Conservation (phyloP, 2,329 filamentous ascomycete species). For the Colletotrichum euphorbiae region DNA sequence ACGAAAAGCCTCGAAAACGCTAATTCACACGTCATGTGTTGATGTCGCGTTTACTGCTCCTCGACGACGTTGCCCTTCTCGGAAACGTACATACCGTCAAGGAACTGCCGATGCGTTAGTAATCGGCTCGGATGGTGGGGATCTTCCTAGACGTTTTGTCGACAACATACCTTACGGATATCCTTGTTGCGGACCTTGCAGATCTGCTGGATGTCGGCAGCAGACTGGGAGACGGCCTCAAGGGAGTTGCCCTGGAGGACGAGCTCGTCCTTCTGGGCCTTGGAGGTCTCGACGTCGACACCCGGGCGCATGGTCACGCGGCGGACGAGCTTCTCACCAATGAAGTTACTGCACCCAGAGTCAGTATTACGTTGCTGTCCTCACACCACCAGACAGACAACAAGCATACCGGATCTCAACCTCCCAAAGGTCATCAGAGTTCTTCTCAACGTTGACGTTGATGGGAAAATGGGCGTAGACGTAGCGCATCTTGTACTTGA, state of each 20-base stretch:
- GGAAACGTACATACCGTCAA: slow-evolving; percentile 99
- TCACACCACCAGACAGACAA: neutral
- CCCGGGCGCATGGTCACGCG: slow-evolving; percentile 88
- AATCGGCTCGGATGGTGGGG: neutral
- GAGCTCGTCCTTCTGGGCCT: slow-evolving; percentile 98
- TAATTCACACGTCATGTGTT: slow-evolving; percentile 34
- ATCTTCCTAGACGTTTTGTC: neutral
- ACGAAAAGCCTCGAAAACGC: slow-evolving; percentile 46
- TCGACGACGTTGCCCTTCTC: slow-evolving; percentile 96
- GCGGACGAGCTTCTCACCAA: slow-evolving; percentile 99
- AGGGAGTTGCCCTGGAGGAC: slow-evolving; percentile 93
- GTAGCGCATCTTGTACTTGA: slow-evolving; percentile 99
- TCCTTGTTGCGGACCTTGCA: slow-evolving; percentile 99
- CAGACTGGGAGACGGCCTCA: slow-evolving; percentile 97
- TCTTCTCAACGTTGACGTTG: slow-evolving; percentile 99
- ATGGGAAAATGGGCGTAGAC: slow-evolving; percentile 99
- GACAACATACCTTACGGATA: slow-evolving; percentile 89
- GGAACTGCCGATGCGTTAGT: slow-evolving; percentile 74
- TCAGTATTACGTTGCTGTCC: neutral
- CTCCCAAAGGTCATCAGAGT: slow-evolving; percentile 85
- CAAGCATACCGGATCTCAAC: slow-evolving; percentile 92
- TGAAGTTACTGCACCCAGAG: slow-evolving; percentile 80
- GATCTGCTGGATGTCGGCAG: slow-evolving; percentile 99
- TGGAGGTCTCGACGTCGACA: slow-evolving; percentile 90
- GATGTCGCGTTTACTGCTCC: slow-evolving; percentile 61